Evolutionary conservation across 2,329 filamentous ascomycete species (phyloP).

Genomic region (Dactylonectria estremocensis): DNA sequence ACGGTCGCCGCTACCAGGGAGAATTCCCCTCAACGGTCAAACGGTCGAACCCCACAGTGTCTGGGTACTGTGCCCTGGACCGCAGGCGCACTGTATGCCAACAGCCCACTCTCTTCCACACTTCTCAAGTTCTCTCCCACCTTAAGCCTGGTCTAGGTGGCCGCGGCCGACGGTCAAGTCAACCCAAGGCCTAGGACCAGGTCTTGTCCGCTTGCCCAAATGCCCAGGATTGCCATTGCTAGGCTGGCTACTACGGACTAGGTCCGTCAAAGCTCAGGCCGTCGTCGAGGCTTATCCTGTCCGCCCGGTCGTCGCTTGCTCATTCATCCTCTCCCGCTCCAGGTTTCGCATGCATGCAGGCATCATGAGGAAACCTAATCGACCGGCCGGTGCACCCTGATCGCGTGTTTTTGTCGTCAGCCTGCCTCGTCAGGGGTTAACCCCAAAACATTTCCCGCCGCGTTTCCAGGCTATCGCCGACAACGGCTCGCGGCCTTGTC

Average conservation of each 20-base stretch:
- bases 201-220: neutral
- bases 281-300: slow-evolving; percentile 1
- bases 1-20: slow-evolving; percentile 39
- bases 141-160: neutral
- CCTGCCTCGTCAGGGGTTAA: slow-evolving; percentile 38
- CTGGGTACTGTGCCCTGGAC: slow-evolving; percentile 28
- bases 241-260: neutral
- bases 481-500: slow-evolving; percentile 29
- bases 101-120: slow-evolving; percentile 31
- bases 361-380: slow-evolving; percentile 48
- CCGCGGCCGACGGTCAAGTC: neutral
- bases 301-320: slow-evolving; percentile 3
- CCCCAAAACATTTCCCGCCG: slow-evolving; percentile 32
- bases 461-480: slow-evolving; percentile 30
- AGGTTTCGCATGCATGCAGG: slow-evolving; percentile 47
- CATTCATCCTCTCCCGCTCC: slow-evolving; percentile 42
- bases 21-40: slow-evolving; percentile 44
- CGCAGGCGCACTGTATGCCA: slow-evolving; percentile 30
- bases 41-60: slow-evolving; percentile 42
- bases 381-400: slow-evolving; percentile 42
- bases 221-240: neutral
- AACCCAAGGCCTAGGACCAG: neutral
- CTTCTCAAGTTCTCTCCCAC: slow-evolving; percentile 32
- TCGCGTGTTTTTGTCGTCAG: slow-evolving; percentile 51
- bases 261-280: neutral